Percentiles rank a stretch among this genome's conserved stretches.
phyloP scores from a whole-genome alignment of 305 asterid genomes.

The Plantago coronopus region DNA sequence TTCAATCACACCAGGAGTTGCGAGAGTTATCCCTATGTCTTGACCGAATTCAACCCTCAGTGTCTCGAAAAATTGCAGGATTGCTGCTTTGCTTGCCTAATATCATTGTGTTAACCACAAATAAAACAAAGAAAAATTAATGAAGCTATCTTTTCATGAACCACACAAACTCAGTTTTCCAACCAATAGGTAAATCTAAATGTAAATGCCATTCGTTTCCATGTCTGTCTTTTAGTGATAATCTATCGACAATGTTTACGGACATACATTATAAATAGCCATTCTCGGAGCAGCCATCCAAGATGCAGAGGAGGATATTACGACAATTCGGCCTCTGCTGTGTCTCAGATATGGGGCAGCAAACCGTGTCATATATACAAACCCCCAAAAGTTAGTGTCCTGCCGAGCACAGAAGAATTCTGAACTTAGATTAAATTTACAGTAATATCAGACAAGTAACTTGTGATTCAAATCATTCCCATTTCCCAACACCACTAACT shows the following conservation, averaged over 20 bases:
- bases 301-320: constrained; percentile 54
- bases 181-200: too few species aligned
- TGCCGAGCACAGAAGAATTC: constrained; percentile 12
- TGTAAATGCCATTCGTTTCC: too few species aligned
- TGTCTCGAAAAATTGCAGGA: constrained; percentile 68
- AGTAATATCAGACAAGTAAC: too few species aligned
- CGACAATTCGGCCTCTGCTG: constrained; percentile 60
- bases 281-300: constrained; percentile 77
- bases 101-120: too few species aligned
- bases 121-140: too few species aligned
- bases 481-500: too few species aligned
- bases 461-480: too few species aligned
- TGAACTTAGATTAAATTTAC: too few species aligned
- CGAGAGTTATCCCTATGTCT: constrained; percentile 58
- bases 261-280: constrained; percentile 56
- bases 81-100: constrained; percentile 89
- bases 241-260: too few species aligned
- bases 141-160: too few species aligned
- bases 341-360: constrained; percentile 56
- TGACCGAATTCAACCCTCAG: constrained; percentile 64
- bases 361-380: constrained; percentile 61
- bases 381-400: constrained; percentile 87
- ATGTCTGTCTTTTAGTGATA: too few species aligned
- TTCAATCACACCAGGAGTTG: constrained; percentile 62
- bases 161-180: too few species aligned